Base-by-base conservation (phyloP, 192 early-diverging fungal genomes). In the Thoreauomyces humboldtii region DNA sequence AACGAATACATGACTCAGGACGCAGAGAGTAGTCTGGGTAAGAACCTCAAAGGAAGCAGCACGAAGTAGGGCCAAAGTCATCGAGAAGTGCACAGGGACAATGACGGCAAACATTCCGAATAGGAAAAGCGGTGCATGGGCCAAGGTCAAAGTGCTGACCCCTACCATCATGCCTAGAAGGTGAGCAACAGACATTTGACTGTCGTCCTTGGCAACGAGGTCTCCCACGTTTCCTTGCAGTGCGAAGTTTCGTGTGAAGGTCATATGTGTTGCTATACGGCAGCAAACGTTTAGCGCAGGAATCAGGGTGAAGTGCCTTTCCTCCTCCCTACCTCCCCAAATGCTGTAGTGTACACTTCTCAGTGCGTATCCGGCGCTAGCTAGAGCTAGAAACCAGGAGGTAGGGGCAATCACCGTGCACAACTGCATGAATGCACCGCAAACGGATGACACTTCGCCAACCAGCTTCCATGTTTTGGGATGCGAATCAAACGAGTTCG, bases 401-500 rank as follows among this genome's bases (percentile, higher is more conserved):
- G 67, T 54, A 5, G 73, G 70, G 15, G 77, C 73, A 41, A 87
- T 54, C 21, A 74, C 70, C 15, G 87, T 89, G 32, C 75, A 79
- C 25, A 89, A 61, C 61, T 86, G 84, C 19, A 86, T 43, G 25
- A 77, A 66, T 0, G 86, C 82, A 0, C 87, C 87, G n/a, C 67
- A 61, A 27, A 81, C 63, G 11, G 73, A 77, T 17, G 84, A 65
- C 15, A 82, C 61, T 66, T 89, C 87, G 29, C 84, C 83, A 50
- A 89, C 73, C 37, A 87, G 71, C 65, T 87, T 89, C 86, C 86
- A 87, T 32, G 86, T 84, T 62, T 86, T 89, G 36, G 87, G 87
- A 61, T 86, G 83, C 24, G 87, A 86, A 47, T 89, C 87, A 74
- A 89, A 87, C 0, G 75, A 80, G 57, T 77, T 75, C 7, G 86